phyloP scores from a whole-genome alignment of 495 filamentous ascomycete species.

The Penicillium samsonianum region DNA sequence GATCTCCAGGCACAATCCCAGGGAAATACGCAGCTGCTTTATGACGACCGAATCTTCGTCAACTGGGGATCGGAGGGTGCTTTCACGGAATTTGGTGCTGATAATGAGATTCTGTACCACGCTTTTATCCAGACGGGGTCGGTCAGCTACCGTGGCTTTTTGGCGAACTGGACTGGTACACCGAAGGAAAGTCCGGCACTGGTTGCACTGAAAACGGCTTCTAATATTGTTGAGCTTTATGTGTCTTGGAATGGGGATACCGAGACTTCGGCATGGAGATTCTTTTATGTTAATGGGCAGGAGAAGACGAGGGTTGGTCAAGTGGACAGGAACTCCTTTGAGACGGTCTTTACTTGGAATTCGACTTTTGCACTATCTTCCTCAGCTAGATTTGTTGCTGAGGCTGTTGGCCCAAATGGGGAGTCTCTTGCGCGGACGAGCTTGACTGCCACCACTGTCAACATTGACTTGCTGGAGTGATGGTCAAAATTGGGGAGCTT shows the following conservation, averaged over 20 bases:
- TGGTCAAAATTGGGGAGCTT: neutral
- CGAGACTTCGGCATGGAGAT: conserved; percentile 33
- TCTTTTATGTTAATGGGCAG: conserved; percentile 15
- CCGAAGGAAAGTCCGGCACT: conserved; percentile 10
- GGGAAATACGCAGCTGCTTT: conserved; percentile 53
- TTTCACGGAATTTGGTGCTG: conserved; percentile 47
- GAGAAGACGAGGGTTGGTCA: neutral
- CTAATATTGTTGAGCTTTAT: neutral
- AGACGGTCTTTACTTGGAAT: neutral
- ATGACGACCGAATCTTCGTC: conserved; percentile 47
- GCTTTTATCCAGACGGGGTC: conserved; percentile 16
- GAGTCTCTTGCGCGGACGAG: neutral
- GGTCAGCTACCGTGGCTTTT: conserved; percentile 27
- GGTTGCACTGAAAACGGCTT: neutral
- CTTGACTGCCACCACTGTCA: neutral
- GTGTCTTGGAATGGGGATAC: conserved; percentile 47
- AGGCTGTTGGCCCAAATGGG: neutral
- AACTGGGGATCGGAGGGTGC: conserved; percentile 51
- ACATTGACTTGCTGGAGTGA: neutral
- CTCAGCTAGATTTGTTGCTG: neutral
- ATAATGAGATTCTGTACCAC: conserved; percentile 44
- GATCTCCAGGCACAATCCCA: conserved; percentile 37
- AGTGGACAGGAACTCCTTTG: neutral
- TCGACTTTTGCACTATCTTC: neutral
- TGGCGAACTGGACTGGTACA: conserved; percentile 20